Conservation (phyloP, 2,329 filamentous ascomycete species). For the Alternaria brassicicola region DNA sequence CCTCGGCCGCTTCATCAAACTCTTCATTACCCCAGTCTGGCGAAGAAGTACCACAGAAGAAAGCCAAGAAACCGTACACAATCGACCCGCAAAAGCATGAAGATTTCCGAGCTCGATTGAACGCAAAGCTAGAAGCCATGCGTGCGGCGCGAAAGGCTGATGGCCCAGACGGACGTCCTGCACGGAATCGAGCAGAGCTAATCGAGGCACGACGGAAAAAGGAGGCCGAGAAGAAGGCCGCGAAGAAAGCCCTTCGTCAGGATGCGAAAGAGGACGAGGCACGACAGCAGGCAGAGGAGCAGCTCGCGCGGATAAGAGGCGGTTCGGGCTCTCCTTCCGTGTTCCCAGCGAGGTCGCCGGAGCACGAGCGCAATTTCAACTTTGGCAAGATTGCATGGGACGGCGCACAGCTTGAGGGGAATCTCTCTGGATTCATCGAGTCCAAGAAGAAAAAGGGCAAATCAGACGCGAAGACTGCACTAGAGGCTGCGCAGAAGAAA, state of each 20-base stretch:
- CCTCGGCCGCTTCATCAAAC: conserved; percentile 54
- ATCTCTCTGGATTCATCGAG: conserved; percentile 66
- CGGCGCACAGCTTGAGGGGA: conserved; percentile 77
- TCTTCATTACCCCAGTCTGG: conserved; percentile 52
- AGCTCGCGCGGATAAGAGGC: conserved; percentile 62
- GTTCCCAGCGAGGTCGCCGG: conserved; percentile 55
- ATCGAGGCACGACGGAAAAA: conserved; percentile 89
- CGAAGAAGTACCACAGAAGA: conserved; percentile 31
- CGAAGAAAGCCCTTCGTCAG: conserved; percentile 83
- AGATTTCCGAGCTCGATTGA: conserved; percentile 76
- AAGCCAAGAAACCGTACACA: conserved; percentile 40
- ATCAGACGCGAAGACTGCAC: conserved; percentile 81
- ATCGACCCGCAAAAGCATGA: conserved; percentile 64
- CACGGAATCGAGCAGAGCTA: conserved; percentile 86
- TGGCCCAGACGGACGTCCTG: conserved; percentile 78
- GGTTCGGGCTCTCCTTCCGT: conserved; percentile 64
- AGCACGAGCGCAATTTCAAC: conserved; percentile 71
- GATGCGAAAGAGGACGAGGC: conserved; percentile 83
- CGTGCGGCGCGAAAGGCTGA: conserved; percentile 87
- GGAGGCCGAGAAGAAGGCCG: conserved; percentile 81
- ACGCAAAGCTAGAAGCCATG: conserved; percentile 82
- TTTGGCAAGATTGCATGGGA: conserved; percentile 96
- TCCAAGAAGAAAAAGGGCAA: conserved; percentile 80
- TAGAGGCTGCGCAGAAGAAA: conserved; percentile 86
- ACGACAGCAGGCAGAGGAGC: conserved; percentile 61